phyloP scores from a whole-genome alignment of 441 rosid species.

The Melastoma candidum region DNA sequence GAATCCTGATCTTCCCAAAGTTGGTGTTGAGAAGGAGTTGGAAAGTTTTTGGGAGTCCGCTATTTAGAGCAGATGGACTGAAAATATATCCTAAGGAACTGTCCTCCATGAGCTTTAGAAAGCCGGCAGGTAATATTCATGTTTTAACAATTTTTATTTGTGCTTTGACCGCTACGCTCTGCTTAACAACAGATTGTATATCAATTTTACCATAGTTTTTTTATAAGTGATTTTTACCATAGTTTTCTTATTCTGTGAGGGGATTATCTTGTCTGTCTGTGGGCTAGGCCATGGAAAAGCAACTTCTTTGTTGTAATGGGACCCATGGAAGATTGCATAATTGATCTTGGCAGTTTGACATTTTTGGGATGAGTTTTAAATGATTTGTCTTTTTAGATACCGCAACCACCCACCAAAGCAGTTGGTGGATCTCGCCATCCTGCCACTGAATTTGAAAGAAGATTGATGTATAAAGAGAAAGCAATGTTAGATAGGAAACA shows the following conservation, averaged over 20 bases:
- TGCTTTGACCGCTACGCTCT: too few relatives aligned
- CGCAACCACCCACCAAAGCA: conserved; percentile 97
- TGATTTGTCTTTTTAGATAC: conserved; percentile 37
- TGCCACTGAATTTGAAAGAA: too few relatives aligned
- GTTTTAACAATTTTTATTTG: background rate
- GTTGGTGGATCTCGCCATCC: conserved; percentile 61
- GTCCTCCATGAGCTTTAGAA: conserved; percentile 99
- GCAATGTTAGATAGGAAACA: too few relatives aligned
- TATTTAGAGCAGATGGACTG: conserved; percentile 93
- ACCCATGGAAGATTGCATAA: conserved; percentile 6
- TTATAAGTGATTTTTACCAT: too few relatives aligned
- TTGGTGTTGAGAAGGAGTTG: conserved; percentile 96
- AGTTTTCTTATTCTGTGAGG: too few relatives aligned
- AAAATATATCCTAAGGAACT: conserved; percentile 99
- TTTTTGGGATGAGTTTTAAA: too few relatives aligned
- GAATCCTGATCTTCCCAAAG: conserved; percentile 99
- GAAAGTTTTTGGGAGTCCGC: conserved; percentile 93
- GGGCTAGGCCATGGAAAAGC: too few relatives aligned
- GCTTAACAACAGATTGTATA: too few relatives aligned
- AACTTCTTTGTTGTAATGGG: too few relatives aligned
- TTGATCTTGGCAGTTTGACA: background rate
- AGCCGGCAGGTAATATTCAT: conserved; percentile 68
- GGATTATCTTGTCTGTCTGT: too few relatives aligned
- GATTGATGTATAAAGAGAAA: too few relatives aligned
- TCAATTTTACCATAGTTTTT: too few relatives aligned